Evolutionary conservation across 495 filamentous ascomycete genomes (phyloP).

Genomic region (Hypomontagnella monticulosa): DNA sequence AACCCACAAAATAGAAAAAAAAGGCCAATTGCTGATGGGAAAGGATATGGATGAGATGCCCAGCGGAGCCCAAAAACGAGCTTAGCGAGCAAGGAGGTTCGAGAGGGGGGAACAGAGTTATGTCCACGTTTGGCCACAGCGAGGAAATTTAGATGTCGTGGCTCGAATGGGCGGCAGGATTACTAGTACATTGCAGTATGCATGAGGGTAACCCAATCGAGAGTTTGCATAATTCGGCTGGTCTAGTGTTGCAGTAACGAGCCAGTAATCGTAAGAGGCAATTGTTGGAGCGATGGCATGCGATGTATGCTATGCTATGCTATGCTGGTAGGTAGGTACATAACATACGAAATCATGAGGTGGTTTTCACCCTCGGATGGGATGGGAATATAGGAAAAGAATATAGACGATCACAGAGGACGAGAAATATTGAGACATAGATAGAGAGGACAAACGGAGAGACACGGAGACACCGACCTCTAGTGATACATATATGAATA

Average conservation of each 20-base stretch:
- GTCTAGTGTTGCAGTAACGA: slow-evolving; percentile 39
- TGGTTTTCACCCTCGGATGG: too few species aligned
- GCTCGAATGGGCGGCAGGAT: slow-evolving; percentile 67
- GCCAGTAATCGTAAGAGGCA: slow-evolving; percentile 30
- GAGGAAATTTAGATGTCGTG: slow-evolving; percentile 60
- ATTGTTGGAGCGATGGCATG: slow-evolving; percentile 23
- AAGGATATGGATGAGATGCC: slow-evolving; percentile 29
- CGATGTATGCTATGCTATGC: neutral
- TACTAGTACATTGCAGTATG: slow-evolving; percentile 60
- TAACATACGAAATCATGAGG: neutral
- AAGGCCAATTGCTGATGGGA: slow-evolving; percentile 43
- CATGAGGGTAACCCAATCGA: slow-evolving; percentile 61
- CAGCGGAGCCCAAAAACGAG: slow-evolving; percentile 45
- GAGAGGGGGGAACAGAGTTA: slow-evolving; percentile 37
- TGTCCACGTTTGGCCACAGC: slow-evolving; percentile 45
- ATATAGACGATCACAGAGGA: too few species aligned
- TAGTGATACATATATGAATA: neutral
- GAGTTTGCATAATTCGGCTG: slow-evolving; percentile 53
- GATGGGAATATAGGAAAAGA: too few species aligned
- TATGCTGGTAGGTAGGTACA: slow-evolving; percentile 24
- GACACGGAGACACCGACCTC: too few species aligned
- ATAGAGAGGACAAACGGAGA: too few species aligned
- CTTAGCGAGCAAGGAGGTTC: slow-evolving; percentile 39
- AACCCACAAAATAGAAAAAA: slow-evolving; percentile 23
- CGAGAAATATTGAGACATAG: too few species aligned